Evolutionary conservation across 78 protist genomes (phyloP), one percentile per base, ranked within the genome.

Genomic region (Dictyostelium purpureum): DNA sequence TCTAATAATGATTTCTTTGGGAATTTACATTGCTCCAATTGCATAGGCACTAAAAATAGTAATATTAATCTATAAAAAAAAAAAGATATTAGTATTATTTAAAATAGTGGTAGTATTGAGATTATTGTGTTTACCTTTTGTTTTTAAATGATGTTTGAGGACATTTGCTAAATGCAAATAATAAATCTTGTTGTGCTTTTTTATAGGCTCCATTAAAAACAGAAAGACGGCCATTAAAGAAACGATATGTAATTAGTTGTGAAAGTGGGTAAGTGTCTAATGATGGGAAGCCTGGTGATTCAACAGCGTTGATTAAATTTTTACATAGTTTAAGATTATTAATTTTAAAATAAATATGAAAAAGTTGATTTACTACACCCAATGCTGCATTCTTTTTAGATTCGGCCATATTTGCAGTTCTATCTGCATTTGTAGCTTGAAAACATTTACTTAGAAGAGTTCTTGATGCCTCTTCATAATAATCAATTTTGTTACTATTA

Each of bases 161-260:
- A 43, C 95, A 90, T 40, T 78, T 47, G 31, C 87, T 77, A 59
- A 90, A 90, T 3, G 95, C 94, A 52, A 57, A 75, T 26, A 77
- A 51, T 38, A 90, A 42, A 38, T 70, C 85, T 70, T 90, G 63
- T 52, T 66, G 85, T 21, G 95, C 95, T 40, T 82, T 77, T 52
- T 76, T 49, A 51, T 33, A 79, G n/a, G 87, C 37, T n/a, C 89
- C 80, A 31, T 90, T 78, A 37, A 90, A 90, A 11, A 70, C 87
- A 21, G 92, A 87, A 18, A 90, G 45, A 37, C 95, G n/a, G 49
- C 95, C 95, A 59, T n/a, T 47, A 88, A 90, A 90, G 85, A 85
- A 90, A 38, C 75, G 31, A 54, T 90, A 90, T 63, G 95, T 90
- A 26, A 90, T 75, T 9, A 51, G 21, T 67, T 90, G 95, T 4